Conservation (phyloP, 257 asterid species). For the Solanum neorickii region DNA sequence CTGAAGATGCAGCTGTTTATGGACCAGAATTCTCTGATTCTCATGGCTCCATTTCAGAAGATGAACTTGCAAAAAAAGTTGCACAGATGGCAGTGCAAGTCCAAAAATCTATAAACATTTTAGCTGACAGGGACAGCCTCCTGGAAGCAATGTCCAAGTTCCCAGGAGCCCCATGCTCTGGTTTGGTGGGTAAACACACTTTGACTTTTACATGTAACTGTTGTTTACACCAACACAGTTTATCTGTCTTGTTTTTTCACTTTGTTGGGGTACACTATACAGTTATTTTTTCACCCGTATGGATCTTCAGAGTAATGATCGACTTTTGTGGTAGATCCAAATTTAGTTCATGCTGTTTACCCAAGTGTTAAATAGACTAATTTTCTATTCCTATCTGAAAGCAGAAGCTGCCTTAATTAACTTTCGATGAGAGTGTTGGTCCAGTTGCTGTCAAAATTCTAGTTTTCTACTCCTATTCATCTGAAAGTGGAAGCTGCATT, state of each 20-base stretch:
- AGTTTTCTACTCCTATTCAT: background rate
- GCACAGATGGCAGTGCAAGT: slow-evolving; percentile 37
- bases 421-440: background rate
- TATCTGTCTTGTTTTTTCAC: background rate
- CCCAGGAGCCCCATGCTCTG: slow-evolving; percentile 41
- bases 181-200: slow-evolving; percentile 46
- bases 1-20: slow-evolving; percentile 23
- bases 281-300: background rate
- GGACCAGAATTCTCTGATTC: slow-evolving; percentile 52
- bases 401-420: background rate
- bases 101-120: slow-evolving; percentile 30
- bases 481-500: background rate
- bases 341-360: background rate
- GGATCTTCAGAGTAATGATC: background rate
- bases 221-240: background rate
- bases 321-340: background rate
- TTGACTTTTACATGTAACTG: slow-evolving; percentile 1
- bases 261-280: background rate
- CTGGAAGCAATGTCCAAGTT: slow-evolving; percentile 48
- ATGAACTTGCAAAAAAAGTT: slow-evolving; percentile 57
- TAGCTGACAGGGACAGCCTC: slow-evolving; percentile 32
- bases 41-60: slow-evolving; percentile 34
- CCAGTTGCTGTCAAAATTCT: background rate
- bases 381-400: background rate
- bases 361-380: background rate